phyloP scores from a whole-genome alignment of 345 rosid genomes.

The Eucalyptus viminalis region DNA sequence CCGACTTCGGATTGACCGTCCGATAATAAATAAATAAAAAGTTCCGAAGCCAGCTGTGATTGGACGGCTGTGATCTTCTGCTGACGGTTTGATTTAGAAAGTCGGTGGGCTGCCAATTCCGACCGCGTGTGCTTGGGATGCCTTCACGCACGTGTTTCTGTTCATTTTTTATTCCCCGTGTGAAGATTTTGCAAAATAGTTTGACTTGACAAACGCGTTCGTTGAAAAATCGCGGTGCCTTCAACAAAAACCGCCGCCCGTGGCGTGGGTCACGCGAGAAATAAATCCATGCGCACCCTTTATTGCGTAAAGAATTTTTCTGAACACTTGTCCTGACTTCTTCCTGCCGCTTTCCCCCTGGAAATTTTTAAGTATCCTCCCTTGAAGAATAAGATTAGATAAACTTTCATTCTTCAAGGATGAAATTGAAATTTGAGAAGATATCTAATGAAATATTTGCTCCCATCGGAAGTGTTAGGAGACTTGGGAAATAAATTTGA shows the following conservation, averaged over 20 bases:
- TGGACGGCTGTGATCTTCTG: neutral
- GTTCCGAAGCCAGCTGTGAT: neutral
- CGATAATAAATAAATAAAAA: neutral
- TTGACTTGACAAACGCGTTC: no score
- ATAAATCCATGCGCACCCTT: no score
- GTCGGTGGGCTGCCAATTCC: neutral
- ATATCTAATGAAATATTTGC: neutral
- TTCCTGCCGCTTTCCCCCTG: no score
- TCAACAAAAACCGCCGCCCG: no score
- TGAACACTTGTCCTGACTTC: no score
- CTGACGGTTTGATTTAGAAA: neutral
- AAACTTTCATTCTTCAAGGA: neutral
- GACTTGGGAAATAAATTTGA: no score
- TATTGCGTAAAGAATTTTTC: neutral
- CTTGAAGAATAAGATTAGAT: neutral
- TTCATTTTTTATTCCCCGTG: no score
- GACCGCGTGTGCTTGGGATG: neutral
- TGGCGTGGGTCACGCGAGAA: no score
- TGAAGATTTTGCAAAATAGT: no score
- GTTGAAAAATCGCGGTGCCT: neutral
- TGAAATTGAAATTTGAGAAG: neutral
- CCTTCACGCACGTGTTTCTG: no score
- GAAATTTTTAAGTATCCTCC: neutral
- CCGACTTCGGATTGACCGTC: neutral
- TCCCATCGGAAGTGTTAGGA: fast-evolving